Base-by-base conservation (phyloP, 1,284 basidiomycete genomes). In the Cystobasidium slooffiae region DNA sequence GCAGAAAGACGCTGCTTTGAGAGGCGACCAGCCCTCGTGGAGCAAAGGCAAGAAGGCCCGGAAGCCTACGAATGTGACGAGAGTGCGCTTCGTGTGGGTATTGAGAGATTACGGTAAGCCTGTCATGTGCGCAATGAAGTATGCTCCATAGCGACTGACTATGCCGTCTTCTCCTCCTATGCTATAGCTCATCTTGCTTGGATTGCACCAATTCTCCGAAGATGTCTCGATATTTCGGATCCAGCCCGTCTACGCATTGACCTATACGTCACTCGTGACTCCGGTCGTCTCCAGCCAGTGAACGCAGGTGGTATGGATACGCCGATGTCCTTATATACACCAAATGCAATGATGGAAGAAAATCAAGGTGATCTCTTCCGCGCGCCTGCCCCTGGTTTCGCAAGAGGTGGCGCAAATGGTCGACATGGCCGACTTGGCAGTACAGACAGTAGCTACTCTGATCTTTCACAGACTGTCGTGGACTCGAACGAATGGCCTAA, bases 21-120 rank as follows among this genome's bases (percentile, higher is more conserved):
- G 83, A 83, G 83, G 84, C 6, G 79, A 82, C 12, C 78, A 80
- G 58, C 81, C 81, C 22, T 61, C 63, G n/a, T 46, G 43, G 49
- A 31, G 43, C 16, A 55, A 73, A 24, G 63, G 70, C n/a, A 65
- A 59, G 31, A 65, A 53, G n/a, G 18, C 10, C 41, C 46, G 47
- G 3, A 84, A 83, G 53, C 82, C 82, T 9, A 88, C 86, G 77
- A 83, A 84, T 74, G 88, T 87, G 1, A 84, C 82, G 51, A 86
- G 91, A 1, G 86, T 93, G 0, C 85, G 91, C 31, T 92, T 94
- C 77, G 87, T 94, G 3, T 94, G 93, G 93, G 86, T 94, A 62
- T 85, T 92, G 62, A 85, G 91, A 65, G 92, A 94, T 80, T 92
- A 90, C 80, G 86, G 90, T 90, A 74, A 81, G 65, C 47, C 51